Evolutionary conservation across 495 filamentous ascomycete species (phyloP).

Genomic region (Penicillium arizonense): DNA sequence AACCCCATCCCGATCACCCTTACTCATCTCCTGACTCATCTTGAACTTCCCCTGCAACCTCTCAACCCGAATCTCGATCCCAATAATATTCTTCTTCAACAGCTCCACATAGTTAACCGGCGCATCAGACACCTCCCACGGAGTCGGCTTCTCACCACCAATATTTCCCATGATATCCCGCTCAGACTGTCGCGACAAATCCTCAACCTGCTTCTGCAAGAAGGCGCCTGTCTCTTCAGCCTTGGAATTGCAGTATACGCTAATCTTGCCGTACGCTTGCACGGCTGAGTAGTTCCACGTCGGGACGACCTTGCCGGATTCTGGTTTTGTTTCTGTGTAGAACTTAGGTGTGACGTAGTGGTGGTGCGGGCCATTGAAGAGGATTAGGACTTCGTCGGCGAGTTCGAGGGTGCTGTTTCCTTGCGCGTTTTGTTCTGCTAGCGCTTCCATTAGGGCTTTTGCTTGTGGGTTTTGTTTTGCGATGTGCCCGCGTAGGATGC

Average conservation of each 20-base stretch:
- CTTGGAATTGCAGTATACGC: constrained; percentile 37
- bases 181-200: constrained; percentile 39
- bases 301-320: constrained; percentile 51
- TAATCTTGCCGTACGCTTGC: constrained; percentile 44
- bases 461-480: constrained; percentile 55
- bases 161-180: constrained; percentile 41
- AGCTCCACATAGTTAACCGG: constrained; percentile 45
- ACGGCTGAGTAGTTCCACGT: constrained; percentile 56
- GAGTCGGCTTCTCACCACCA: constrained; percentile 17
- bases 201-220: constrained; percentile 35
- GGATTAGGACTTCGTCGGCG: constrained; percentile 28
- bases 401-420: constrained; percentile 6
- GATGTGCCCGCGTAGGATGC: constrained; percentile 49
- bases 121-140: constrained; percentile 52
- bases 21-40: constrained; percentile 54
- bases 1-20: constrained; percentile 47
- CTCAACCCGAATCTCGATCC: constrained; percentile 51
- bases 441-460: constrained; percentile 46
- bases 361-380: constrained; percentile 45
- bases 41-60: constrained; percentile 54
- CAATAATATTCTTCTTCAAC: constrained; percentile 54
- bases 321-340: constrained; percentile 52
- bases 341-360: constrained; percentile 55
- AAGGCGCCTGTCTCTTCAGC: constrained; percentile 31
- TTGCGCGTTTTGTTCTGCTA: not conserved